phyloP scores from a whole-genome alignment of 164 flowering plant species.

The Vitis riparia region DNA sequence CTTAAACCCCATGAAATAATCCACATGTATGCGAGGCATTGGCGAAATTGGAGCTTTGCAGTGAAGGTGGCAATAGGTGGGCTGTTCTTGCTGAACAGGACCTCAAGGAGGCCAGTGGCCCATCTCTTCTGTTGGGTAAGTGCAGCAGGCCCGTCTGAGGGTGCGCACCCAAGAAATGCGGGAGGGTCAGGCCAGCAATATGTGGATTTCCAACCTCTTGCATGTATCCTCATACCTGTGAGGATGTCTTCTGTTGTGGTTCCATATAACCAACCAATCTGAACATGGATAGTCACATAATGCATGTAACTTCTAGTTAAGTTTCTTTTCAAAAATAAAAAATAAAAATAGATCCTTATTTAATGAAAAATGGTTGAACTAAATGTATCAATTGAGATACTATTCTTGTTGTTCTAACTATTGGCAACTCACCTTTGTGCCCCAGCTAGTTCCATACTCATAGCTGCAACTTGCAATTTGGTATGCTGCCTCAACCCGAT shows the following conservation, averaged over 20 bases:
- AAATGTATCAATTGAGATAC: too few relatives aligned
- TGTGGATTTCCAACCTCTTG: slow-evolving; percentile 43
- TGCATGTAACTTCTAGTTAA: too few relatives aligned
- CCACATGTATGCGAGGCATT: slow-evolving; percentile 34
- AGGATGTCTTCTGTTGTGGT: slow-evolving; percentile 49
- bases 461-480: slow-evolving; percentile 42
- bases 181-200: slow-evolving; percentile 34
- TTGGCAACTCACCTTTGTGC: slow-evolving; percentile 32
- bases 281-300: neutral
- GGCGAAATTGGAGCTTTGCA: slow-evolving; percentile 43
- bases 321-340: too few relatives aligned
- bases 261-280: slow-evolving; percentile 71
- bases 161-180: slow-evolving; percentile 58
- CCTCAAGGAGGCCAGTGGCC: slow-evolving; percentile 57
- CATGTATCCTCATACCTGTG: slow-evolving; percentile 55
- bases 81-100: slow-evolving; percentile 31
- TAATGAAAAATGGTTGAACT: too few relatives aligned
- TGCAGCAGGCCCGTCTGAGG: slow-evolving; percentile 29
- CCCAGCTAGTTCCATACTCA: slow-evolving; percentile 55
- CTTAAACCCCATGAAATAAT: slow-evolving; percentile 28
- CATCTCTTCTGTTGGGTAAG: slow-evolving; percentile 57
- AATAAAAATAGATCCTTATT: too few relatives aligned
- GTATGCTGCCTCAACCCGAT: slow-evolving; percentile 34
- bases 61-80: slow-evolving; percentile 26
- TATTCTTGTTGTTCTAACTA: neutral